A percentile compares a stretch with the other conserved stretches of the same genome.
These are phyloP conservation scores for Capsicum baccatum DNA, from an alignment of 257 asterid genomes.

Conservation along the genomic window DNA sequence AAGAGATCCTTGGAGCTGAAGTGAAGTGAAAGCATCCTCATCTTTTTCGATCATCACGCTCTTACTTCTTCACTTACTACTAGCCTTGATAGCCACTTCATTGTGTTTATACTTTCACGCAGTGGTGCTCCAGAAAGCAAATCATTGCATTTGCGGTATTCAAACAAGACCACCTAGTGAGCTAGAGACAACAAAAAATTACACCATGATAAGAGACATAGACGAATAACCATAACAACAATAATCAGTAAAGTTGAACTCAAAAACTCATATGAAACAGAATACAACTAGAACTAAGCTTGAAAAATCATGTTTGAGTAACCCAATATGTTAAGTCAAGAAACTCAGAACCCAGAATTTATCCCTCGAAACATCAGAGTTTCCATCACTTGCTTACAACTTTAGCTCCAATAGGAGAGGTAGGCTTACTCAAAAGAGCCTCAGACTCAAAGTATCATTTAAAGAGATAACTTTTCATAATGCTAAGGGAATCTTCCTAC, in stretches of 20 bases:
- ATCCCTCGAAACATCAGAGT: neutral
- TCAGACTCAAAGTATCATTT: neutral
- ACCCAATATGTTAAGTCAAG: neutral
- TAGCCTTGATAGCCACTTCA: neutral
- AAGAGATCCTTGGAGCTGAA: conserved; percentile 21
- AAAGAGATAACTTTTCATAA: neutral
- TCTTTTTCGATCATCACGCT: neutral
- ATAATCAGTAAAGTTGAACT: neutral
- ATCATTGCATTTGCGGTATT: neutral
- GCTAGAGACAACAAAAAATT: neutral
- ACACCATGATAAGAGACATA: neutral
- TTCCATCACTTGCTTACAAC: neutral
- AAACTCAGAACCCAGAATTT: neutral
- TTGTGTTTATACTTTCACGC: neutral
- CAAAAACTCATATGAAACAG: neutral
- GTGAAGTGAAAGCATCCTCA: neutral
- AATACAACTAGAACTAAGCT: neutral
- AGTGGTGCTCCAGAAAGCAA: neutral
- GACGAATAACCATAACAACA: neutral
- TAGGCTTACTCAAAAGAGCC: neutral
- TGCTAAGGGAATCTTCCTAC: neutral
- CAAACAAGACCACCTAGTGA: neutral
- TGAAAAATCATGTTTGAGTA: neutral
- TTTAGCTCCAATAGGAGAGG: neutral
- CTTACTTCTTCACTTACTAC: neutral